Conservation (phyloP, 768 basidiomycete species). For the Leccinellum rugosiceps region DNA sequence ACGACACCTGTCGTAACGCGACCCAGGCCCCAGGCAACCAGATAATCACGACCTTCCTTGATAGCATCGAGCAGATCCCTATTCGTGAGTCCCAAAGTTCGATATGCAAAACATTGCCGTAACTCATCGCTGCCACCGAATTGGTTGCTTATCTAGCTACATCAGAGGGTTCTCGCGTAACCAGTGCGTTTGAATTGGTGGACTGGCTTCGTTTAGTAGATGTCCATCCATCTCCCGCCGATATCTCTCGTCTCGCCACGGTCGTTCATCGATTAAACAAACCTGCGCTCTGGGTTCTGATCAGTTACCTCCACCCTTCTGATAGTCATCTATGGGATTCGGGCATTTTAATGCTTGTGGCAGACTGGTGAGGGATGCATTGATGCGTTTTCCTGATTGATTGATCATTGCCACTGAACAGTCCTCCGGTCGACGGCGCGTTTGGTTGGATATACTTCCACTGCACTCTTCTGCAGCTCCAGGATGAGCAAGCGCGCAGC, state of each 20-base stretch:
- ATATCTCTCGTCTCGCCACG: constrained; percentile 40
- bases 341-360: constrained; percentile 9
- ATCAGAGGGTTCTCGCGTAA: constrained; percentile 31
- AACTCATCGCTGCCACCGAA: not conserved
- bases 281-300: constrained; percentile 41
- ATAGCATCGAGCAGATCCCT: constrained; percentile 38
- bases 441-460: constrained; percentile 50
- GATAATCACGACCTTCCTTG: constrained; percentile 43
- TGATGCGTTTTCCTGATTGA: not conserved
- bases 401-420: constrained; percentile 1
- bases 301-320: constrained; percentile 43
- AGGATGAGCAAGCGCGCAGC: constrained; percentile 20
- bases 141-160: constrained; percentile 34
- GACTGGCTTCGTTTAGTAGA: constrained; percentile 58
- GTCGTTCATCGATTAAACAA: constrained; percentile 41
- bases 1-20: not conserved
- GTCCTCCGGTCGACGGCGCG: constrained; percentile 9
- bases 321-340: constrained; percentile 42
- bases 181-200: constrained; percentile 53
- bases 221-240: constrained; percentile 29
- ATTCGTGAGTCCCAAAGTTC: constrained; percentile 41
- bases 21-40: not conserved
- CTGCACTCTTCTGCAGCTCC: constrained; percentile 20
- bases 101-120: not conserved
- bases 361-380: constrained; percentile 26